Conservation (phyloP, 495 filamentous ascomycete genomes). For the Tuber magnatum region DNA sequence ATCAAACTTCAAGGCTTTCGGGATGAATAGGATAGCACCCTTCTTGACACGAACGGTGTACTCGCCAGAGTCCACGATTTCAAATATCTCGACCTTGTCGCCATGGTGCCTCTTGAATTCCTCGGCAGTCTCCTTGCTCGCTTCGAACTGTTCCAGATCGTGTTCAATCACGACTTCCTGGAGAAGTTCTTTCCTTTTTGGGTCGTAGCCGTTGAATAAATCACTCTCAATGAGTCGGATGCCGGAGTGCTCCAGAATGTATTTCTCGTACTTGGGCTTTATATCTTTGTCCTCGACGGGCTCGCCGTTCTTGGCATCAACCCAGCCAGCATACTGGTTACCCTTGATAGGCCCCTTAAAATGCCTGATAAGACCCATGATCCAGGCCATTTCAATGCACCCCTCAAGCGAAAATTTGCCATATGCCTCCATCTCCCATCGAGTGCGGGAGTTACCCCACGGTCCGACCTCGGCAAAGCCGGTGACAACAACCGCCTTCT, state of each 20-base stretch:
- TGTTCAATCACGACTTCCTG: slow-evolving; percentile 97
- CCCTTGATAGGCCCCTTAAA: slow-evolving; percentile 98
- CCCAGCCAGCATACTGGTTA: slow-evolving; percentile 93
- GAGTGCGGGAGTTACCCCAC: slow-evolving; percentile 95
- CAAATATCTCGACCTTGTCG: slow-evolving; percentile 95
- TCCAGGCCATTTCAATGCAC: slow-evolving; percentile 99
- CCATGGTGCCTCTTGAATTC: slow-evolving; percentile 96
- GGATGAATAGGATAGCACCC: slow-evolving; percentile 86
- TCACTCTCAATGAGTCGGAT: slow-evolving; percentile 98
- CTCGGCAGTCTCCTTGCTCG: slow-evolving; percentile 91
- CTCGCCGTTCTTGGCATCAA: slow-evolving; percentile 85
- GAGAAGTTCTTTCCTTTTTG: slow-evolving; percentile 94
- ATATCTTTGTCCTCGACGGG: slow-evolving; percentile 97
- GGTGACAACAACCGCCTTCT: slow-evolving; percentile 94
- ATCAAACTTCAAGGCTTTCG: slow-evolving; percentile 94
- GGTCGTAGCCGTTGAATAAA: slow-evolving; percentile 94
- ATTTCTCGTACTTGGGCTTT: slow-evolving; percentile 91
- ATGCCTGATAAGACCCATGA: slow-evolving; percentile 98
- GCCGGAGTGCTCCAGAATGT: slow-evolving; percentile 91
- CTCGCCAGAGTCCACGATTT: slow-evolving; percentile 88
- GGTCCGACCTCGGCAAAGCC: slow-evolving; percentile 95
- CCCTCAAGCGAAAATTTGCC: slow-evolving; percentile 96
- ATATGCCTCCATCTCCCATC: slow-evolving; percentile 98
- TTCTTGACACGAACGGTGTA: slow-evolving; percentile 90
- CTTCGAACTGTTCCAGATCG: slow-evolving; percentile 92